Base-by-base conservation (phyloP, 2,329 filamentous ascomycete genomes). In the Clonostachys solani region DNA sequence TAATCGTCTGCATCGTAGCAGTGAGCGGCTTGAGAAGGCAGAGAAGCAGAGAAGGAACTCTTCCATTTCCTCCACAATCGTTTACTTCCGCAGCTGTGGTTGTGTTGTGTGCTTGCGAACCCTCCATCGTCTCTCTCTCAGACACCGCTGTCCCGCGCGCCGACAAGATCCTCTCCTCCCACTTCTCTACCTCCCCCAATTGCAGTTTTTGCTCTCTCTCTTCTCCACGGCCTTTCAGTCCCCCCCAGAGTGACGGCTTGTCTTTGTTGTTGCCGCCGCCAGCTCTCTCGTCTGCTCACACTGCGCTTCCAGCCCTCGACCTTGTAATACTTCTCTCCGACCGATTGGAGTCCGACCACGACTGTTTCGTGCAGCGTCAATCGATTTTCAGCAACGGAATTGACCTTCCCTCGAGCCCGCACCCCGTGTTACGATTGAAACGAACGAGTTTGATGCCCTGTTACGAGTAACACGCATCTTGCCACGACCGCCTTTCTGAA, bases 1-100 rank as follows among this genome's bases (percentile, higher is more conserved):
- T 60, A 60, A 61, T 54, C 56, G 51, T 59, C 52, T 61, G 58
- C 59, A 60, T 61, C 60, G 57, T 57, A 60, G 57, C 57, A 60
- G 57, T 52, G 57, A 57, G 53, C 42, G 43, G 41, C 42, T 44
- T 42, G 18, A 41, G 34, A 18, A 40, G 40, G 33, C 44, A 16
- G 40, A 45, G 36, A 42, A 46, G 41, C 44, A 34, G 44, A 42
- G 18, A 23, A 12, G 17, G 44, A 42, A 15, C 33, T 44, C 37
- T 42, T 19, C 40, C 29, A 41, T 33, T 38, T 42, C 48, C 10
- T 47, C 48, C 44, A 29, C 23, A 29, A 29, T 42, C 48, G 42
- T 47, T 40, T 42, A 43, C 48, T 23, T 37, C 47, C 43, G 16
- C 18, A 17, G n/a, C 46, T 45, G 40, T 15, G 36, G 33, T 35